Evolutionary conservation across 805 yeast species (phyloP).

Genomic region (Gaillardinia entomophila): DNA sequence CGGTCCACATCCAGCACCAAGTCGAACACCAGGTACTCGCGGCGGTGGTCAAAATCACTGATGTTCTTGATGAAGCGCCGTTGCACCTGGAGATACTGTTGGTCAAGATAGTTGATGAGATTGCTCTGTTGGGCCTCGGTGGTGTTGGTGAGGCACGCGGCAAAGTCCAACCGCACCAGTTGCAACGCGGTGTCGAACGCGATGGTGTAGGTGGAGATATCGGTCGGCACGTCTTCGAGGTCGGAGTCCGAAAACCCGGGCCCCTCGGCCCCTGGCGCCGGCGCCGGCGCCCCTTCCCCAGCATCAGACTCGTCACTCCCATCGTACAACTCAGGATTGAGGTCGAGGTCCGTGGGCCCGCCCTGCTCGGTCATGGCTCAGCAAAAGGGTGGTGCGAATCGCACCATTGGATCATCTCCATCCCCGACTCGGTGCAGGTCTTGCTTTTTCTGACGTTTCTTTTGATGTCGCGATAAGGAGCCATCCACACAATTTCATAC

Average conservation of each 20-base stretch:
- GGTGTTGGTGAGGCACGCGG: background rate
- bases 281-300: too few species aligned
- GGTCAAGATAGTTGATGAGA: constrained; percentile 16
- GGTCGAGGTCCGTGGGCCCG: constrained; percentile 31
- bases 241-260: too few species aligned
- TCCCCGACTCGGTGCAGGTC: too few species aligned
- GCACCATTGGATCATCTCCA: too few species aligned
- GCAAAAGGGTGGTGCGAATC: too few species aligned
- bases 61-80: constrained; percentile 30
- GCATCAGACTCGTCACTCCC: constrained; percentile 1
- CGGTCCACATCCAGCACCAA: constrained; percentile 42
- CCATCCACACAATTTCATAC: too few species aligned
- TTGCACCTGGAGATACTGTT: constrained; percentile 9
- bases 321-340: constrained; percentile 33
- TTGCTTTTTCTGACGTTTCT: too few species aligned
- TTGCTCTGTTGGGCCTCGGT: constrained; percentile 46
- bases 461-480: too few species aligned
- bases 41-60: constrained; percentile 24
- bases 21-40: constrained; percentile 18
- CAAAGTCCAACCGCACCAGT: constrained; percentile 8
- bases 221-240: constrained; percentile 1
- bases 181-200: constrained; percentile 26
- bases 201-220: constrained; percentile 14
- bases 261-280: too few species aligned
- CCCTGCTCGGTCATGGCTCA: too few species aligned